Evolutionary conservation across 2,329 filamentous ascomycete species (phyloP).

Genomic region (Colletotrichum graminicola): DNA sequence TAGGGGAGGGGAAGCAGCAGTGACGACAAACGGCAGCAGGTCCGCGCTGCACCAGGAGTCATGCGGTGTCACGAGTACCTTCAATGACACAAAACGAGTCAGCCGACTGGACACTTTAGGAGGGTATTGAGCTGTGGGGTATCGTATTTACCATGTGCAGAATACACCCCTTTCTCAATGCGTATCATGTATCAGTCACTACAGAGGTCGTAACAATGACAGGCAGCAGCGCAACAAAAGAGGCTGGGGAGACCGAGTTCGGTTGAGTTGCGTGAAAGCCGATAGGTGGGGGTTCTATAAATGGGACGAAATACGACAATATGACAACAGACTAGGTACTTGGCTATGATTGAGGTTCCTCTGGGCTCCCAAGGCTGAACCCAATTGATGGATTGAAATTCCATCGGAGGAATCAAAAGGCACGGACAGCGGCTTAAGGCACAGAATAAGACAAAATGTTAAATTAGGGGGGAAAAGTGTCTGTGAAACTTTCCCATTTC

Average conservation of each 20-base stretch:
- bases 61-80: conserved; percentile 38
- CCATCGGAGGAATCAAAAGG: neutral
- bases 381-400: conserved; percentile 6
- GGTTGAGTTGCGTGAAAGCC: conserved; percentile 1
- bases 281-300: neutral
- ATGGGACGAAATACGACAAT: neutral
- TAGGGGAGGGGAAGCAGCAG: neutral
- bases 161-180: conserved; percentile 15
- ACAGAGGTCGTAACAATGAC: too few species aligned
- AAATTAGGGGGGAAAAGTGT: neutral
- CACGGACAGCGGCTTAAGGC: neutral
- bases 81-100: conserved; percentile 35
- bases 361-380: conserved; percentile 2
- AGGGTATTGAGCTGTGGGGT: conserved; percentile 25
- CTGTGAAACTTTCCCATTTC: neutral
- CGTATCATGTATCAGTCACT: neutral
- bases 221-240: neutral
- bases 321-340: neutral
- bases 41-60: conserved; percentile 10
- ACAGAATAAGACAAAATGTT: neutral
- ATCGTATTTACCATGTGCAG: conserved; percentile 31
- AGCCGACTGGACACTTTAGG: conserved; percentile 30
- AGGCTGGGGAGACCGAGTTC: neutral
- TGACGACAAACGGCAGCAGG: conserved; percentile 3
- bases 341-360: conserved; percentile 1